A percentile compares a stretch with the other conserved stretches of the same genome.
Evolutionary conservation across 1,139 yeast species (phyloP).

Genomic region (Hemisphaericaspora subhashii): DNA sequence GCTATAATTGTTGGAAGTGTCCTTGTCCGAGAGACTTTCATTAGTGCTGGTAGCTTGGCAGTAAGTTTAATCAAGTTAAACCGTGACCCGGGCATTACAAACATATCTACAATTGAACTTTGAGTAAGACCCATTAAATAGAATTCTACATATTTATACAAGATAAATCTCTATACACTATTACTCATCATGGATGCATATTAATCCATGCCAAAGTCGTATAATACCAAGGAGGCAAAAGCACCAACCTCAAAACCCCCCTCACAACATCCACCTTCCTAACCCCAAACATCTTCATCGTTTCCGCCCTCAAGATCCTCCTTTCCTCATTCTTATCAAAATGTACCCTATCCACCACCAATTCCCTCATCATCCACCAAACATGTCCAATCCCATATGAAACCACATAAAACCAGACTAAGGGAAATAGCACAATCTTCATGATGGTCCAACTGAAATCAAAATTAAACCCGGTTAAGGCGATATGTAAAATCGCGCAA

Average conservation of each 20-base stretch:
- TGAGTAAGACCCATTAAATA: too few species aligned
- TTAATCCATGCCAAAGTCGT: too few species aligned
- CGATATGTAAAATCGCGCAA: conserved; percentile 20
- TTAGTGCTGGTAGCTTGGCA: too few species aligned
- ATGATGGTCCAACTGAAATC: conserved; percentile 4
- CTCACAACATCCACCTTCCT: conserved; percentile 15
- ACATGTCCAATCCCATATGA: conserved; percentile 31
- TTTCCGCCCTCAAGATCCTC: conserved; percentile 14
- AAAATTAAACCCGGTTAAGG: conserved; percentile 11
- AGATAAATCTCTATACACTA: too few species aligned
- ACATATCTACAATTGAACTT: too few species aligned
- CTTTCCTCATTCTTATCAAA: conserved; percentile 20
- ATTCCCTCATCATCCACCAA: conserved; percentile 39
- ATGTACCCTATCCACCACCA: conserved; percentile 22
- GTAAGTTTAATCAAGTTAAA: too few species aligned
- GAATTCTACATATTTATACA: too few species aligned
- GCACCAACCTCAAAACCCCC: conserved; percentile 15
- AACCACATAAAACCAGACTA: conserved; percentile 22
- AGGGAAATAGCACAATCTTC: conserved; percentile 2
- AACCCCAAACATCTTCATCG: conserved; percentile 16
- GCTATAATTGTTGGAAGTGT: too few species aligned
- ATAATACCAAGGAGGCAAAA: conserved; percentile 46
- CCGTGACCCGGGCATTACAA: too few species aligned
- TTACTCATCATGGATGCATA: too few species aligned
- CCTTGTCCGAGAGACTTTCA: too few species aligned